Conservation (phyloP, 2,329 filamentous ascomycete species). For the Keithomyces neogunnii region DNA sequence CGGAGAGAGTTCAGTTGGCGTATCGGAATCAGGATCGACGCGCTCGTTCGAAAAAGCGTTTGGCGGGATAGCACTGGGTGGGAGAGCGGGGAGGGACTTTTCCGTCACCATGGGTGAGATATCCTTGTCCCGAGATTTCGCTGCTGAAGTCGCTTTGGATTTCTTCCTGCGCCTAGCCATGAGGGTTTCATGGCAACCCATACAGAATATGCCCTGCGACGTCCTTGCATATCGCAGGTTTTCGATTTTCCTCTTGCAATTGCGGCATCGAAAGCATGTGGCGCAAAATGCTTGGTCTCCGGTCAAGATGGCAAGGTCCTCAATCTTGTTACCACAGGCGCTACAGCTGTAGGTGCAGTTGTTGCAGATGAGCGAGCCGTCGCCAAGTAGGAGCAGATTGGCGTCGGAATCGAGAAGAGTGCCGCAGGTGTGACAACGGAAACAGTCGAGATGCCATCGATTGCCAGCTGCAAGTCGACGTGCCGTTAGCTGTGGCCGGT, state of each 20-base stretch:
- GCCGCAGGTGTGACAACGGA: constrained; percentile 91
- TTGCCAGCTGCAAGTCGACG: constrained; percentile 61
- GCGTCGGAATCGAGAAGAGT: constrained; percentile 97
- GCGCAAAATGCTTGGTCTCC: constrained; percentile 98
- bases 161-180: constrained; percentile 91
- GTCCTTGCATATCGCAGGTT: constrained; percentile 96
- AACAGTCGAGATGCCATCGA: constrained; percentile 98
- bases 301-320: constrained; percentile 93
- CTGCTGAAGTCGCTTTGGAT: constrained; percentile 55
- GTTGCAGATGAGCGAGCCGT: constrained; percentile 97
- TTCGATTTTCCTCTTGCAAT: constrained; percentile 98
- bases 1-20: constrained; percentile 62
- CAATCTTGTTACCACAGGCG: constrained; percentile 94
- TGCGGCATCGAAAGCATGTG: constrained; percentile 92
- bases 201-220: constrained; percentile 97
- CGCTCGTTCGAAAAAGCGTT: constrained; percentile 54
- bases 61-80: constrained; percentile 60
- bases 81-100: constrained; percentile 87
- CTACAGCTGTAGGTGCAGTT: constrained; percentile 99
- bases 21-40: constrained; percentile 54
- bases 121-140: constrained; percentile 56
- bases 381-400: constrained; percentile 91
- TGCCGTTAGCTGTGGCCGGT: constrained; percentile 13
- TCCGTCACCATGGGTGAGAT: constrained; percentile 64
- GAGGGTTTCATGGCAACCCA: constrained; percentile 94